Conservation (phyloP, 306 rosid genomes). For the Quercus wislizeni region DNA sequence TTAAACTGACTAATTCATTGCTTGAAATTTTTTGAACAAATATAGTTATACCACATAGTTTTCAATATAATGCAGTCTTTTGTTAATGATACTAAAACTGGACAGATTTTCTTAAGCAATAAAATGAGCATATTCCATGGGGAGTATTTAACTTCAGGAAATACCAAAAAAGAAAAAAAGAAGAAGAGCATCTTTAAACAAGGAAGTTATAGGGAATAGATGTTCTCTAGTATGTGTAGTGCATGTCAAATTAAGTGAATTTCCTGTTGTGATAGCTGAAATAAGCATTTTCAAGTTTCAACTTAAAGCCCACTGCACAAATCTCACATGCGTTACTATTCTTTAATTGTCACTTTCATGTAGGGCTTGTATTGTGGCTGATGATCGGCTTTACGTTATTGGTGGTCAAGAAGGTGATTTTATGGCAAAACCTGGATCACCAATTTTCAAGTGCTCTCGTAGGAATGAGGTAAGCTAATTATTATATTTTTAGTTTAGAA, state of each 20-base stretch:
- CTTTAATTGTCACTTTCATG: constrained; percentile 14
- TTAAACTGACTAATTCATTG: background rate
- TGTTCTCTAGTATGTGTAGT: background rate
- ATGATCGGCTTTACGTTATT: constrained; percentile 75
- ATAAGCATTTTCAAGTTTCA: constrained; percentile 12
- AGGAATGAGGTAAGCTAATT: constrained; percentile 60
- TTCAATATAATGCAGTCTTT: background rate
- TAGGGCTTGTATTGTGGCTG: constrained; percentile 76
- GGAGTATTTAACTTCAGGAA: background rate
- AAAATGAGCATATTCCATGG: background rate
- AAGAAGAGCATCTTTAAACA: background rate
- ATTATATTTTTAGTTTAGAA: background rate
- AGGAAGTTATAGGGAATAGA: background rate
- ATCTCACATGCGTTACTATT: constrained; percentile 12
- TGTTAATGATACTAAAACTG: background rate
- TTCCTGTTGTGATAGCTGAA: background rate
- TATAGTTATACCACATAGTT: no score
- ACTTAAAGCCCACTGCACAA: constrained; percentile 17
- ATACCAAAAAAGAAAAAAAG: background rate
- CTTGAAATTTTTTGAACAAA: background rate
- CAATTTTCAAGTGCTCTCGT: constrained; percentile 93
- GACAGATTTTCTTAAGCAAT: background rate
- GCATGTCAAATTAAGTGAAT: constrained; percentile 1
- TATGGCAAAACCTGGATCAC: constrained; percentile 97
- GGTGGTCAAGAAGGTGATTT: constrained; percentile 99